phyloP scores from a whole-genome alignment of 1,284 basidiomycete genomes.

The Ceratobasidium papillatum region DNA sequence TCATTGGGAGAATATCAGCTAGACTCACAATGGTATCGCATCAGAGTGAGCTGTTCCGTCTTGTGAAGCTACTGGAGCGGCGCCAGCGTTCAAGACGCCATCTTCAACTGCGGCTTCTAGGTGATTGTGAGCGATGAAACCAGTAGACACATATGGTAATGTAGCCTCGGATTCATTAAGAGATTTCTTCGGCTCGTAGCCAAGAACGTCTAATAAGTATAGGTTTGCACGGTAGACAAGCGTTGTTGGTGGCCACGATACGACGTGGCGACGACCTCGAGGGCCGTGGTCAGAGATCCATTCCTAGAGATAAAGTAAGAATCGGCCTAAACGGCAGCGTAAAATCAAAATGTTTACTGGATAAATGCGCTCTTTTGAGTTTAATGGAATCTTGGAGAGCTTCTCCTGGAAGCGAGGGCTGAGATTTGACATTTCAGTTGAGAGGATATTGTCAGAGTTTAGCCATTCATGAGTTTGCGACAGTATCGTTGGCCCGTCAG shows the following conservation, averaged over 20 bases:
- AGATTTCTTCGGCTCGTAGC: neutral
- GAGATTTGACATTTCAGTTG: neutral
- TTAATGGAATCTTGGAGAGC: neutral
- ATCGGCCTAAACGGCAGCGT: neutral
- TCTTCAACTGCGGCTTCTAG: constrained; percentile 11
- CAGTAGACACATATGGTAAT: neutral
- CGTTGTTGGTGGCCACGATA: neutral
- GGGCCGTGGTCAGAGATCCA: constrained; percentile 9
- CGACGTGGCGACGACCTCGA: constrained; percentile 11
- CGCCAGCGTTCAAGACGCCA: neutral
- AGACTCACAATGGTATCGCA: neutral
- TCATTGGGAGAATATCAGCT: neutral
- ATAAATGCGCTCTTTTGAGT: neutral
- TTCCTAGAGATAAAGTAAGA: constrained; percentile 1
- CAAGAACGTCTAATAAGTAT: constrained; percentile 14
- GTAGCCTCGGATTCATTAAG: neutral
- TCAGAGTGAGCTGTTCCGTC: neutral
- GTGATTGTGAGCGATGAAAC: neutral
- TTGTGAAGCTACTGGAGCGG: neutral
- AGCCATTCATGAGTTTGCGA: neutral
- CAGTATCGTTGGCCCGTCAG: neutral
- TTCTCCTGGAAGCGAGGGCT: neutral
- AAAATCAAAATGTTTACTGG: neutral
- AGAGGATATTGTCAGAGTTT: neutral
- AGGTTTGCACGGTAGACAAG: constrained; percentile 23